A percentile compares a stretch with the other conserved stretches of the same genome.
Evolutionary conservation across 1,284 basidiomycete species (phyloP).

Genomic region (Puccinia coronata): DNA sequence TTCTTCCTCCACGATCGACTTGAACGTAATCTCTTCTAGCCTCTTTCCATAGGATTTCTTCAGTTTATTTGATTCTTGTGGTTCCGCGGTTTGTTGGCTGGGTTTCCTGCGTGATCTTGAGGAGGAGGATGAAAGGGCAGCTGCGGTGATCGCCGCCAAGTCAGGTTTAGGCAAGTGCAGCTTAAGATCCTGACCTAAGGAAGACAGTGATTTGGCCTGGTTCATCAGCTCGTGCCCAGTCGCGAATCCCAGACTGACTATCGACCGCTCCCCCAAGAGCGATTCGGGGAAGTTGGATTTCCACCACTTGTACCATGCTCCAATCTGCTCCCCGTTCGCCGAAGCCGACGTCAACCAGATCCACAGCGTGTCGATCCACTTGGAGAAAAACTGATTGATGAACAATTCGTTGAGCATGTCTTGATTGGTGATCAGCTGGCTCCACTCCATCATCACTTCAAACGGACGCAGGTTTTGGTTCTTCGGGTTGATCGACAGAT

Average conservation of each 20-base stretch:
- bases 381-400: constrained; percentile 89
- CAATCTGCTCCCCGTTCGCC: constrained; percentile 84
- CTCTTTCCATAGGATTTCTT: constrained; percentile 3
- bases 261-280: constrained; percentile 7
- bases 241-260: constrained; percentile 35
- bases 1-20: constrained; percentile 48
- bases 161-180: constrained; percentile 24
- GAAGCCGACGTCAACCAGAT: constrained; percentile 83
- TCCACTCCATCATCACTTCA: constrained; percentile 34
- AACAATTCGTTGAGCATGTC: constrained; percentile 76
- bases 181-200: constrained; percentile 25
- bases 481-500: constrained; percentile 83
- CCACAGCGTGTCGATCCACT: constrained; percentile 89
- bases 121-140: not conserved
- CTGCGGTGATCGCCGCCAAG: not conserved
- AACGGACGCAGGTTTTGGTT: constrained; percentile 71
- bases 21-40: constrained; percentile 40
- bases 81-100: not conserved
- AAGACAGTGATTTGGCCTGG: constrained; percentile 43
- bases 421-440: constrained; percentile 28
- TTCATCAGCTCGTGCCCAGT: constrained; percentile 39
- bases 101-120: not conserved
- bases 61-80: not conserved
- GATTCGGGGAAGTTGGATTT: constrained; percentile 28
- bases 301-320: constrained; percentile 67